Evolutionary conservation across 805 yeast genomes (phyloP), one percentile per base, ranked within the genome.

Genomic region (Wickerhamiella galacta): DNA sequence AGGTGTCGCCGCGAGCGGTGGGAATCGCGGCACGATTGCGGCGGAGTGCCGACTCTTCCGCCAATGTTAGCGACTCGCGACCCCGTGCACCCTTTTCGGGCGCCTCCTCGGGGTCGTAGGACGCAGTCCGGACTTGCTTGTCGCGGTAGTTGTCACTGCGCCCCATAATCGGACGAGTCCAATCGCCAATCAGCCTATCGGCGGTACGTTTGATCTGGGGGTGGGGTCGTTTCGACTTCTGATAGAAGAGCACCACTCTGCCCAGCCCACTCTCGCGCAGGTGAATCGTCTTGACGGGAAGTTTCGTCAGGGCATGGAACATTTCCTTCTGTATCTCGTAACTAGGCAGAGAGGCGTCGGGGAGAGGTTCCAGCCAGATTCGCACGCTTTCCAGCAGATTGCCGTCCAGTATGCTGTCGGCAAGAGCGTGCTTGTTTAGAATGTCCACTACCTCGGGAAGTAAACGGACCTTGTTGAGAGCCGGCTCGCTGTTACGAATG

Each of bases 151-250:
- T 82, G 56, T 87, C 96, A 3, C 92, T 76, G 39, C 93, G 76
- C 44, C 93, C 93, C 66, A 90, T 80, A 40, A 90, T 82, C 28
- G 98, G 98, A 57, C 98, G 71, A 6, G 95, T 87, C 99, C 99
- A 90, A 53, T 83, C 93, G 17, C 94, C 94, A 43, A 90, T 77
- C 39, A 90, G 61, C 51, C 73, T 73, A 50, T 90, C 96, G 4
- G 94, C 96, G 25, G 75, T 65, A 52, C 92, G 74, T 53, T 87
- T 83, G 51, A 90, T 68, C 28, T 68, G 63, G 21, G 82, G 77
- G 55, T 92, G 95, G 11, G 93, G 93, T 48, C 87, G 70, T 50
- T 77, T 78, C 20, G 90, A 74, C 49, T 83, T 70, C 50, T 87
- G 95, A 57, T 90, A 90, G 50, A 85, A 90, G n/a, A 87, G 65